These are phyloP conservation scores for Hydnomerulius pinastri DNA, from an alignment of 768 basidiomycete genomes.

Conservation along the genomic window DNA sequence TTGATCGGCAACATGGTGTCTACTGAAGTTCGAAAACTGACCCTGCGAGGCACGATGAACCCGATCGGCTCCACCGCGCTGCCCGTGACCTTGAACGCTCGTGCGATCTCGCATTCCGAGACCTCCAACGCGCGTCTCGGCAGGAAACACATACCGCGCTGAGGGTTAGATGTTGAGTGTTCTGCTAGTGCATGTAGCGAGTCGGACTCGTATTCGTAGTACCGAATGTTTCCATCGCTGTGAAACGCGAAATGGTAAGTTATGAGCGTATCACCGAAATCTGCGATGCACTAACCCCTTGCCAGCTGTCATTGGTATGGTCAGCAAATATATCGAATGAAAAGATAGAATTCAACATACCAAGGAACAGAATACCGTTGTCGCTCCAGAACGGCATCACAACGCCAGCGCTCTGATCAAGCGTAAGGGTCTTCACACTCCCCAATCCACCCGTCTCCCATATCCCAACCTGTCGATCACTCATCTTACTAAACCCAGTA, in stretches of 20 bases:
- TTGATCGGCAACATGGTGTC: too few relatives aligned
- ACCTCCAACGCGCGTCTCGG: constrained; percentile 90
- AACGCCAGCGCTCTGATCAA: constrained; percentile 93
- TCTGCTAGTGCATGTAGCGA: constrained; percentile 75
- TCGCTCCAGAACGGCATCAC: constrained; percentile 98
- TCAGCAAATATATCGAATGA: constrained; percentile 4
- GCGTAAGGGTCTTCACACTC: constrained; percentile 72
- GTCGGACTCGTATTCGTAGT: constrained; percentile 93
- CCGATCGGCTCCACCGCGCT: constrained; percentile 83
- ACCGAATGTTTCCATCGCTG: constrained; percentile 97
- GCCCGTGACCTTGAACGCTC: constrained; percentile 86
- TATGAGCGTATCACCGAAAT: neutral
- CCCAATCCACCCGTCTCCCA: constrained; percentile 85
- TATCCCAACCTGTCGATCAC: constrained; percentile 84
- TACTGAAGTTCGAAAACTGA: too few relatives aligned
- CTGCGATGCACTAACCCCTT: constrained; percentile 69
- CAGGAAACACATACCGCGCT: constrained; percentile 96
- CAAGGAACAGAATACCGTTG: constrained; percentile 87
- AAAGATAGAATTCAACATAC: constrained; percentile 36
- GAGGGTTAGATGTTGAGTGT: constrained; percentile 88
- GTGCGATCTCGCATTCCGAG: constrained; percentile 90
- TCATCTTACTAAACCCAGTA: constrained; percentile 97
- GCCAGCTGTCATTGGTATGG: constrained; percentile 53
- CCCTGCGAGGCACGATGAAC: constrained; percentile 94
- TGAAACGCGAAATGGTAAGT: constrained; percentile 8